Conservation (phyloP, 2,329 filamentous ascomycete species). For the Penicillium decumbens region DNA sequence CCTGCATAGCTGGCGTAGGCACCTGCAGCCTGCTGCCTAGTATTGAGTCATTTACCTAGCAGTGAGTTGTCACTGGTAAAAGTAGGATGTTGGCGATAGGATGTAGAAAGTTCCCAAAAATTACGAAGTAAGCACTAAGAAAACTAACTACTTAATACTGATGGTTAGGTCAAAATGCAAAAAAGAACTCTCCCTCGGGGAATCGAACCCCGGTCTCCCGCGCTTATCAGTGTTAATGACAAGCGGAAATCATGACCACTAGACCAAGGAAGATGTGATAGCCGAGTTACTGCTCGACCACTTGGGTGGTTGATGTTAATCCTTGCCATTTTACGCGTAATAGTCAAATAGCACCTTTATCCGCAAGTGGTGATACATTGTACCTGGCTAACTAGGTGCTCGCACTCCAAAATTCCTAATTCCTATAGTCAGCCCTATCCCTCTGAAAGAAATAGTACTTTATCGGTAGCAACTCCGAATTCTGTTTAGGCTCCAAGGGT, state of each 20-base stretch:
- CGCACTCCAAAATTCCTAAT: neutral
- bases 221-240: slow-evolving; percentile 27
- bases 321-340: neutral
- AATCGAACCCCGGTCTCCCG: slow-evolving; percentile 37
- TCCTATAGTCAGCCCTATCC: neutral
- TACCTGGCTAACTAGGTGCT: neutral
- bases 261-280: slow-evolving; percentile 1
- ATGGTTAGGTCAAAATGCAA: neutral
- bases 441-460: no score
- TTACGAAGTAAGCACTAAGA: neutral
- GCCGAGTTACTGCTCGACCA: slow-evolving; percentile 24
- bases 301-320: slow-evolving; percentile 7
- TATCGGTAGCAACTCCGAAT: no score
- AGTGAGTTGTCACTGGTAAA: neutral
- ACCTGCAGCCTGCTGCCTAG: neutral
- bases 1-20: neutral
- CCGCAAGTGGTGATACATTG: neutral
- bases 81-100: no score
- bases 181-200: slow-evolving; percentile 29
- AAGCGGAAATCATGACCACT: slow-evolving; percentile 29
- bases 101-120: no score
- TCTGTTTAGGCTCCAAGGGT: no score
- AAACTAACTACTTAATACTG: neutral
- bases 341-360: neutral
- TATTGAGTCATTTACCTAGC: neutral